Base-by-base conservation (phyloP, 495 filamentous ascomycete genomes). In the Annulohypoxylon maeteangense region DNA sequence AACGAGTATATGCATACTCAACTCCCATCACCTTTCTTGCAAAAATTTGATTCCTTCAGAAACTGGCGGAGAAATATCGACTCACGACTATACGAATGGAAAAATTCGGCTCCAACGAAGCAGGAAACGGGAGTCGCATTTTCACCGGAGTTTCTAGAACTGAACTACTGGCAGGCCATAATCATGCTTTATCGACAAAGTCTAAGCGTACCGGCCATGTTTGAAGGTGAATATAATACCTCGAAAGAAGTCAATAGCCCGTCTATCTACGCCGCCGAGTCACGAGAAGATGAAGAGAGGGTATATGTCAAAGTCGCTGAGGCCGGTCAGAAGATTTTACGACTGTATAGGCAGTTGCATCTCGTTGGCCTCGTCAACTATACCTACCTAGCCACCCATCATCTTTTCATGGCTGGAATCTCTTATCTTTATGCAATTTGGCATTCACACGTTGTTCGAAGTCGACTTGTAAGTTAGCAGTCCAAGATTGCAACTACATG, bases 91-190 rank as follows among this genome's bases (percentile, higher is more conserved):
- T 90, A 87, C 65, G 90, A 95, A 73, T 98, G 95, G 95, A 94
- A 95, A 67, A 89, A 91, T 48, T 87, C 89, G 40, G 90, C 93
- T 2, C 95, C 95, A 1, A 89, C 83, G 1, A 90, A 90, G 67
- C 76, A 86, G 20, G 90, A 96, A 29, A 96, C 91, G 0, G 94
- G 94, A 7, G 95, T 98, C 22, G 86, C 87, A 7, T 98, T 98
- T 78, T 91, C 90, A 4, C 88, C 91, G 7, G 89, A 96, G 53
- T 94, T 98, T 69, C 82, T 98, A 5, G 93, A 97, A 66, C 80
- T 98, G 53, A 98, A 98, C 76, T 98, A 98, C 77, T 98, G 94
- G 93, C 95, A 98, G 78, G 92, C 93, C n/a, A 88, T 98, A 59
- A 96, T 98, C 69, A 92, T 97, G 92, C 87, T 98, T 3, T 98